A percentile compares a stretch with the other conserved stretches of the same genome.
Evolutionary conservation across 306 rosid genomes (phyloP).

Genomic region (Cucurbita moschata): DNA sequence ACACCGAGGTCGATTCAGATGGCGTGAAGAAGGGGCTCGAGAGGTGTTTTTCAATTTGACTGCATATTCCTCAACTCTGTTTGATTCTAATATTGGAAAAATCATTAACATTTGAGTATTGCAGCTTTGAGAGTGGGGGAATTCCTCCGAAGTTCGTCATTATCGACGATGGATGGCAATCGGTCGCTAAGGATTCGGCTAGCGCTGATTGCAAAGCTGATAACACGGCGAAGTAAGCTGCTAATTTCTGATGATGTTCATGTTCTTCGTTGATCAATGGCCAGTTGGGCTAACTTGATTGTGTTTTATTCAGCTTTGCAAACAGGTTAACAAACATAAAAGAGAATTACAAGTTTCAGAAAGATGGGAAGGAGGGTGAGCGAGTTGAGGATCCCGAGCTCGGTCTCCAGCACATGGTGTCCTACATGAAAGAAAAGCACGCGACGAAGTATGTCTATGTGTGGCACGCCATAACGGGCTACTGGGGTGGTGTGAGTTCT

Average conservation of each 20-base stretch:
- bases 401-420: constrained; percentile 51
- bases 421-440: constrained; percentile 40
- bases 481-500: constrained; percentile 88
- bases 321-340: constrained; percentile 55
- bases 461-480: constrained; percentile 91
- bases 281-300: background rate
- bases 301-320: constrained; percentile 43
- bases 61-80: background rate
- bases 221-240: constrained; percentile 50
- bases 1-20: constrained; percentile 61
- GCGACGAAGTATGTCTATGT: constrained; percentile 56
- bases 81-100: background rate
- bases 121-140: constrained; percentile 64
- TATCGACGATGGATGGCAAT: constrained; percentile 88
- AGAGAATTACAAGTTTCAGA: constrained; percentile 85
- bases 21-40: constrained; percentile 67
- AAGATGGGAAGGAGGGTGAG: constrained; percentile 61
- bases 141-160: constrained; percentile 69
- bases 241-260: background rate
- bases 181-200: constrained; percentile 44
- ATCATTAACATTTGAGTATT: constrained; percentile 1
- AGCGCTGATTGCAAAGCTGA: constrained; percentile 33
- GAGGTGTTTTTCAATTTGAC: constrained; percentile 29
- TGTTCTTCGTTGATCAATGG: background rate
- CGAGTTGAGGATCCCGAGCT: constrained; percentile 48